These are phyloP conservation scores for Hymenoscyphus scutula DNA, from an alignment of 2,329 filamentous ascomycete genomes.

Conservation along the genomic window DNA sequence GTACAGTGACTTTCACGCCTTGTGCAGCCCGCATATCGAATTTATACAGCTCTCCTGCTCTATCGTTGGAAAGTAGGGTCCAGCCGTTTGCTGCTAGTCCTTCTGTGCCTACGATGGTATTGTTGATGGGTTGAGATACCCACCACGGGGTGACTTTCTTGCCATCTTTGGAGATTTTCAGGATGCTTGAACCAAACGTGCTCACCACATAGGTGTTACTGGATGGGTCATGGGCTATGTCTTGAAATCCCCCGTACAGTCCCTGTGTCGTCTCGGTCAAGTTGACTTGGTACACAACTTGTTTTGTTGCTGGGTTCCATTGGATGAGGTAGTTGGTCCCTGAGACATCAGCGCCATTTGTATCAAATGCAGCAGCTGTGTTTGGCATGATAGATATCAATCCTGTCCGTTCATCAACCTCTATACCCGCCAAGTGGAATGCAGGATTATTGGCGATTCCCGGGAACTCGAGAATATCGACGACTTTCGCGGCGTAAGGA, in stretches of 20 bases:
- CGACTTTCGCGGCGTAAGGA: constrained; percentile 1
- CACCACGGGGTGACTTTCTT: constrained; percentile 8
- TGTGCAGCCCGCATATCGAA: constrained; percentile 4
- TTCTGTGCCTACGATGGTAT: not conserved
- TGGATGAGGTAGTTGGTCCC: constrained; percentile 14
- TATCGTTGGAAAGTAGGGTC: constrained; percentile 3
- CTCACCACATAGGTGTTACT: constrained; percentile 14
- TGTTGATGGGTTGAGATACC: not conserved
- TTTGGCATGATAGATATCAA: constrained; percentile 12
- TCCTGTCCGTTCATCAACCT: not conserved
- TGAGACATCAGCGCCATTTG: constrained; percentile 8
- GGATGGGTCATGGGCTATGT: constrained; percentile 10
- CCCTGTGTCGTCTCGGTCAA: constrained; percentile 12
- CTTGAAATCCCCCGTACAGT: constrained; percentile 12
- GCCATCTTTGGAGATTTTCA: constrained; percentile 12
- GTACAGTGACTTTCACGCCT: not conserved
- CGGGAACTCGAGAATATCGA: constrained; percentile 7
- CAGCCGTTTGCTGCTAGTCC: not conserved
- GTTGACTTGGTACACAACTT: constrained; percentile 8
- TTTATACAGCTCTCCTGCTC: not conserved
- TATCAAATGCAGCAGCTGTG: constrained; percentile 13
- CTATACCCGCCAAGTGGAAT: constrained; percentile 11
- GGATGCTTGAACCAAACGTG: constrained; percentile 13
- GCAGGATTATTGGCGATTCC: constrained; percentile 1
- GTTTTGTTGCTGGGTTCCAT: constrained; percentile 9